Evolutionary conservation across 2,329 filamentous ascomycete genomes (phyloP), one percentile per base, ranked within the genome.

Genomic region (Graphilbum sp.): DNA sequence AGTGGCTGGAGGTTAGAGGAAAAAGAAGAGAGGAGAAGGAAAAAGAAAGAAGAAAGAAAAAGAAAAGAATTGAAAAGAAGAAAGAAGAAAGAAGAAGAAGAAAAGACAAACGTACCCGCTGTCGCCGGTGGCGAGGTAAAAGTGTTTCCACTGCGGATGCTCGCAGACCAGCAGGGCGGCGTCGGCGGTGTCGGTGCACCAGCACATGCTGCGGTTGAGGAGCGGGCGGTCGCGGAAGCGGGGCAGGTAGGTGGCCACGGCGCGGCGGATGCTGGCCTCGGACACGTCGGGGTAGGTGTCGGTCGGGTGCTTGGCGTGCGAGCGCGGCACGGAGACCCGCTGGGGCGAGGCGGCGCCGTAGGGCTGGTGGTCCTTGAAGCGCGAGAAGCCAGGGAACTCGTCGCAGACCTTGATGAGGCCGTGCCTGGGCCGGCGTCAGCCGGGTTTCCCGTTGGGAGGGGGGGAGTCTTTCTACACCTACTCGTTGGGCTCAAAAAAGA

Each of bases 71-170:
- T n/a, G n/a, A n/a, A n/a, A n/a, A n/a, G n/a, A n/a, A n/a, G n/a
- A n/a, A n/a, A n/a, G n/a, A n/a, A n/a, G n/a, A n/a, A n/a, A n/a
- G n/a, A n/a, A n/a, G n/a, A n/a, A n/a, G n/a, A n/a, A n/a, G n/a
- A 8, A 33, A 19, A 34, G 4, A 15, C 3, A 25, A 9, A 37
- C 38, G 3, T 20, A 37, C 38, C 70, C 72, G 2, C 70, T 76
- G 47, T 75, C 72, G 0, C 71, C 72, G 0, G 67, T 65, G 1
- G 69, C 45, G 0, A 73, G 48, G 2, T 75, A 51, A 2, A 76
- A 56, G 39, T 64, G 63, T 45, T 58, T 62, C 57, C 61, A 63
- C 21, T 37, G 43, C 0, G 54, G 54, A 35, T 58, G 54, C 42
- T 58, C 53, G 40, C 55, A 58, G 15, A 58, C 48, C 12, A 58